phyloP scores from a whole-genome alignment of 768 basidiomycete genomes.

The Suillus luteus region DNA sequence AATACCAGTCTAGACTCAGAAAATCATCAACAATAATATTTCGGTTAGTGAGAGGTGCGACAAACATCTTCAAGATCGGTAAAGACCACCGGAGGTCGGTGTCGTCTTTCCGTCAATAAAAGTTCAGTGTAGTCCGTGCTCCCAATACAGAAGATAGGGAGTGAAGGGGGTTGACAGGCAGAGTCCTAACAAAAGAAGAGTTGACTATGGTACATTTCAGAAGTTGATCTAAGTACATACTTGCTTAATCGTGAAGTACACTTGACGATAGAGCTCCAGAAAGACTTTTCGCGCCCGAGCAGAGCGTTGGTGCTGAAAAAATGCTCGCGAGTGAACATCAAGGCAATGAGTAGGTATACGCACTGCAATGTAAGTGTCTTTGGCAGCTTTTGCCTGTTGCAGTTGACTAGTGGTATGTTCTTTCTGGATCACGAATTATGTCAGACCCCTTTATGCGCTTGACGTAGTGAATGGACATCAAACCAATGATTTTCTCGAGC shows the following conservation, averaged over 20 bases:
- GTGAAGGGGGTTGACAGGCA: background rate
- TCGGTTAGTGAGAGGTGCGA: background rate
- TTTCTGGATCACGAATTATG: background rate
- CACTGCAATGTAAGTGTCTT: slow-evolving; percentile 1
- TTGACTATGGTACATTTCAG: background rate
- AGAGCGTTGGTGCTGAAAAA: background rate
- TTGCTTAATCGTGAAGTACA: background rate
- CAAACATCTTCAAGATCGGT: background rate
- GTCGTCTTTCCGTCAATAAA: background rate
- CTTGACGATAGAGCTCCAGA: slow-evolving; percentile 1
- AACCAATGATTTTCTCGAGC: background rate
- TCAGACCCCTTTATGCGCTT: background rate
- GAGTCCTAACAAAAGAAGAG: background rate
- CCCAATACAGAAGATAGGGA: background rate
- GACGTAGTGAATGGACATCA: background rate
- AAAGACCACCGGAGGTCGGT: background rate
- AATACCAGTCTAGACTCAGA: background rate
- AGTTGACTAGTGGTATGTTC: background rate
- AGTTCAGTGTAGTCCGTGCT: background rate
- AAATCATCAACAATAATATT: background rate
- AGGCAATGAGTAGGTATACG: background rate
- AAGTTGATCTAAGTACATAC: background rate
- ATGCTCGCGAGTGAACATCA: background rate
- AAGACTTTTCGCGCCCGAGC: background rate
- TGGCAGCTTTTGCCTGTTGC: background rate